Evolutionary conservation across 352 stramenopile genomes (phyloP).

Genomic region (Globisporangium takayamanum): DNA sequence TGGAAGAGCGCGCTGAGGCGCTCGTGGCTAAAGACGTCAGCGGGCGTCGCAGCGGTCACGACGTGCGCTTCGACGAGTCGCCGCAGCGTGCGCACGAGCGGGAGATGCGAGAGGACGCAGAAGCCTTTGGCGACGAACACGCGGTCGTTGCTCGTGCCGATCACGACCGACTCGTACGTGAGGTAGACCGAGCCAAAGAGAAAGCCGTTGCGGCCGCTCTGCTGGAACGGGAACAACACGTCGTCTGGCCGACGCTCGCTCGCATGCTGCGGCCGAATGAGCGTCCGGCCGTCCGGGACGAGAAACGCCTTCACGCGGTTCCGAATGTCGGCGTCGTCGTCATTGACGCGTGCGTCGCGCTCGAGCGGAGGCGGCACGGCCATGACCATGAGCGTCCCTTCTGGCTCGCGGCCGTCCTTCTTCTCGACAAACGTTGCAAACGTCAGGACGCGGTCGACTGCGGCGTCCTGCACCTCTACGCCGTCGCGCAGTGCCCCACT

Average conservation of each 20-base stretch:
- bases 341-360: constrained; percentile 10
- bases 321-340: constrained; percentile 47
- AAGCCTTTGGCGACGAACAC: constrained; percentile 62
- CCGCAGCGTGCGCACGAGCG: constrained; percentile 56
- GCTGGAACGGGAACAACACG: constrained; percentile 69
- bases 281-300: constrained; percentile 49
- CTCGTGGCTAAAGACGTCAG: constrained; percentile 44
- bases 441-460: constrained; percentile 54
- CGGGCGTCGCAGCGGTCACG: constrained; percentile 16
- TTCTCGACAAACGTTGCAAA: constrained; percentile 67
- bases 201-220: constrained; percentile 65
- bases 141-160: constrained; percentile 37
- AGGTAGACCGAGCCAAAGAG: constrained; percentile 74
- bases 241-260: constrained; percentile 37
- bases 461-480: constrained; percentile 22
- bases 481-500: constrained; percentile 19
- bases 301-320: constrained; percentile 65
- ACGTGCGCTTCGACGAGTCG: constrained; percentile 55
- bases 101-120: constrained; percentile 56
- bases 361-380: constrained; percentile 31
- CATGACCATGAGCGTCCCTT: constrained; percentile 53
- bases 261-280: constrained; percentile 29
- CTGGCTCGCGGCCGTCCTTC: constrained; percentile 26
- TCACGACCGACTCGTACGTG: constrained; percentile 52
- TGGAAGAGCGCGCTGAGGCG: constrained; percentile 35